A percentile compares a stretch with the other conserved stretches of the same genome.
These are phyloP conservation scores for Populus deltoides DNA, from an alignment of 345 rosid species.

Conservation along the genomic window DNA sequence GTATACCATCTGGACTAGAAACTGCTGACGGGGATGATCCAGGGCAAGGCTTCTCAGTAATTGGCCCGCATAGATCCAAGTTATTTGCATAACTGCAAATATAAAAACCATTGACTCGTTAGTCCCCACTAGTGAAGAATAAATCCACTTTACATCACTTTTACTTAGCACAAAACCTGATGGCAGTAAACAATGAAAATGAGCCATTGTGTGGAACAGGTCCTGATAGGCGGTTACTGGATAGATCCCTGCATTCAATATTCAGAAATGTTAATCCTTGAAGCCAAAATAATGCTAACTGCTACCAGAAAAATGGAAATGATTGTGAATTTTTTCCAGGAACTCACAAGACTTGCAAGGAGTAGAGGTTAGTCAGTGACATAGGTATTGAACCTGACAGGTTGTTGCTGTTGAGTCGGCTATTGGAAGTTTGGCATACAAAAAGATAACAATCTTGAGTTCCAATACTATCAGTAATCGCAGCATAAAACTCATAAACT, in stretches of 20 bases:
- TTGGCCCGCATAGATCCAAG: slow-evolving; percentile 87
- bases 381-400: slow-evolving; percentile 76
- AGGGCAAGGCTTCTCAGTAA: slow-evolving; percentile 88
- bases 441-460: not conserved
- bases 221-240: slow-evolving; percentile 82
- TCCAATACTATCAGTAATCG: too few species aligned
- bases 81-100: slow-evolving; percentile 88
- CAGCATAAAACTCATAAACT: too few species aligned
- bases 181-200: slow-evolving; percentile 91
- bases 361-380: slow-evolving; percentile 75
- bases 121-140: too few species aligned
- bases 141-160: not conserved
- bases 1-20: slow-evolving; percentile 57
- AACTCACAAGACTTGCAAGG: slow-evolving; percentile 92
- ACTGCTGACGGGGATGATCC: slow-evolving; percentile 92
- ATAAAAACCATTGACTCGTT: too few species aligned
- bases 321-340: not conserved
- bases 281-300: not conserved
- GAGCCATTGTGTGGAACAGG: slow-evolving; percentile 96
- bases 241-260: slow-evolving; percentile 69
- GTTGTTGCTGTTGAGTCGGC: slow-evolving; percentile 93
- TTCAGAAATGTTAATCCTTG: not conserved
- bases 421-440: slow-evolving; percentile 50
- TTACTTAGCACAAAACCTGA: slow-evolving; percentile 51
- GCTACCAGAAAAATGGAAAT: not conserved